phyloP scores from a whole-genome alignment of 257 asterid genomes.

The Nicotiana noctiflora region DNA sequence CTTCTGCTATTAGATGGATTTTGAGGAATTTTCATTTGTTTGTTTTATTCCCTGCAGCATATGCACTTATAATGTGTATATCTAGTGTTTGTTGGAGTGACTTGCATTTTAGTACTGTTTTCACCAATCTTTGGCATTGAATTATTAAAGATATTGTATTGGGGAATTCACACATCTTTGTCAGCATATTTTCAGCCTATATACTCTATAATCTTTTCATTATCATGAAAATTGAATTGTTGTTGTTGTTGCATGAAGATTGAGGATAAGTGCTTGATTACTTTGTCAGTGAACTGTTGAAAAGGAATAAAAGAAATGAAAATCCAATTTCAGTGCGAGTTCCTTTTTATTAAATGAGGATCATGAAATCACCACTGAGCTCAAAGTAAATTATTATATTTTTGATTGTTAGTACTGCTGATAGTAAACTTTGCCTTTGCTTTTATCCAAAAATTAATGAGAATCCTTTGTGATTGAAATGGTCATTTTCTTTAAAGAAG shows the following conservation, averaged over 20 bases:
- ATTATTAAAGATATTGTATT: not conserved
- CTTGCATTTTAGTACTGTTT: not conserved
- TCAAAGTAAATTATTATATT: not conserved
- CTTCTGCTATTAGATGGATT: not conserved
- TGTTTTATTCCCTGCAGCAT: slow-evolving; percentile 1
- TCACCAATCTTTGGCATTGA: not conserved
- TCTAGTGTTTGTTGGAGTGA: not conserved
- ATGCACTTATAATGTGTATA: slow-evolving; percentile 1
- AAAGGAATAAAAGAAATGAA: not conserved
- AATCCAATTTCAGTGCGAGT: not conserved
- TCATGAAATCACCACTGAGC: not conserved
- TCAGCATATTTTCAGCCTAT: not conserved
- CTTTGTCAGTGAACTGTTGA: not conserved
- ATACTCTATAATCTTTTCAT: not conserved
- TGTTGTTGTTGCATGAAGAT: not conserved
- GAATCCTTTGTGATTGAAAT: not conserved
- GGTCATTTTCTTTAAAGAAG: not conserved
- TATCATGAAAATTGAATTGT: too few relatives aligned
- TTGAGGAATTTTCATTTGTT: slow-evolving; percentile 3
- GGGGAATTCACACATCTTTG: not conserved
- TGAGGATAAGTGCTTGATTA: not conserved
- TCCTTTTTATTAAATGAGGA: not conserved
- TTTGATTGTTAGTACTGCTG: not conserved
- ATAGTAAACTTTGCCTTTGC: not conserved
- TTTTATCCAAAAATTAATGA: not conserved